These are phyloP conservation scores for Rhodomyrtus psidioides DNA, from an alignment of 441 rosid species.

Conservation along the genomic window DNA sequence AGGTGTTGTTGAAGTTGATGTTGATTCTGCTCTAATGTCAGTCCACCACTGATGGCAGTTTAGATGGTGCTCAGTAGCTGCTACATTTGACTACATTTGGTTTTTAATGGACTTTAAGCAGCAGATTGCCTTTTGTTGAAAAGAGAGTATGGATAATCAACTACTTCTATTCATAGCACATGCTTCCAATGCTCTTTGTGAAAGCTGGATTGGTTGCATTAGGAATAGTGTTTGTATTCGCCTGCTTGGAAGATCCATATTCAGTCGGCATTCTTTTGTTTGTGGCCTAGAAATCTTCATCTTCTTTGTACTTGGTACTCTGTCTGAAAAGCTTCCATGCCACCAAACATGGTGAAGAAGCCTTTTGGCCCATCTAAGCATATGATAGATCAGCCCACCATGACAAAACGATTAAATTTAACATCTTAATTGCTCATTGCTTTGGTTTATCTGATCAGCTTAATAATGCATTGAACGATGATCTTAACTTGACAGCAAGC, in stretches of 20 bases:
- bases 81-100: background rate
- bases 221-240: background rate
- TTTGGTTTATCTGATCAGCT: background rate
- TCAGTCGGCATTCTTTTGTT: background rate
- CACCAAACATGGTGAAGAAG: background rate
- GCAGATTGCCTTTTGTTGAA: background rate
- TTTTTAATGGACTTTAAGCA: background rate
- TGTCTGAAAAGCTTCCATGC: background rate
- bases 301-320: background rate
- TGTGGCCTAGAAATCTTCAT: background rate
- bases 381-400: background rate
- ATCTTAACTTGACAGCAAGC: background rate
- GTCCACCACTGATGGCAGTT: background rate
- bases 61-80: background rate
- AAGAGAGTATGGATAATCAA: background rate
- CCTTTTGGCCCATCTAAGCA: background rate
- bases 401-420: background rate
- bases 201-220: background rate
- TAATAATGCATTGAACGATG: background rate
- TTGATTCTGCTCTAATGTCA: background rate
- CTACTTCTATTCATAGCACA: background rate
- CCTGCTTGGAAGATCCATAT: background rate
- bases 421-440: background rate
- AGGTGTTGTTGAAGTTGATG: no score
- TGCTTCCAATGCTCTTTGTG: background rate